Evolutionary conservation across 2,329 filamentous ascomycete genomes (phyloP).

Genomic region (Plectosphaerella plurivora): DNA sequence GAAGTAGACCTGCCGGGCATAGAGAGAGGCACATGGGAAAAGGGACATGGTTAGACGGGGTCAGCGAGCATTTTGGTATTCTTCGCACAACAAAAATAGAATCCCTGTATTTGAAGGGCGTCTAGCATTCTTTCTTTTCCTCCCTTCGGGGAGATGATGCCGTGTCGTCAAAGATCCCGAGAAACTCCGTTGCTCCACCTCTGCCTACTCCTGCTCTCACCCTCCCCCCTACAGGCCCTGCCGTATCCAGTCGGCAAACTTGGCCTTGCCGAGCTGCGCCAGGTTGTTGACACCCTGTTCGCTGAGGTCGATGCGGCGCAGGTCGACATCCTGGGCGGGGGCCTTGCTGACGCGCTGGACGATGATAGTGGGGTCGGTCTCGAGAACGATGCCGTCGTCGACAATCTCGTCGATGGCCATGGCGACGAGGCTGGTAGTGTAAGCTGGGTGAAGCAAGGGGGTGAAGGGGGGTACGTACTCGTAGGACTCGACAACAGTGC

Average conservation of each 20-base stretch:
- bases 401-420: conserved; percentile 94
- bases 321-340: conserved; percentile 83
- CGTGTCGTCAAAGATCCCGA: conserved; percentile 4
- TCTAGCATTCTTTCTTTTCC: background rate
- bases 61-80: conserved; percentile 13
- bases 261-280: conserved; percentile 89
- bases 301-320: conserved; percentile 91
- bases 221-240: conserved; percentile 60
- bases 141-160: background rate
- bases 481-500: conserved; percentile 98
- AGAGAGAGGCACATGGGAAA: background rate
- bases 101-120: conserved; percentile 12
- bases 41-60: conserved; percentile 13
- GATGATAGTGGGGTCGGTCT: conserved; percentile 94
- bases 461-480: background rate
- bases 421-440: conserved; percentile 57
- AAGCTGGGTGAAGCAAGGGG: background rate
- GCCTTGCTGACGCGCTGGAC: conserved; percentile 89
- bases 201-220: conserved; percentile 2
- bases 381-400: conserved; percentile 92
- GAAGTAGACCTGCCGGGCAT: conserved; percentile 28
- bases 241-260: conserved; percentile 85
- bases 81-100: conserved; percentile 12
- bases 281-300: conserved; percentile 94
- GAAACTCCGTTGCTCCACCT: conserved; percentile 9